Evolutionary conservation across 345 rosid species (phyloP).

Genomic region (Populus pruinosa): DNA sequence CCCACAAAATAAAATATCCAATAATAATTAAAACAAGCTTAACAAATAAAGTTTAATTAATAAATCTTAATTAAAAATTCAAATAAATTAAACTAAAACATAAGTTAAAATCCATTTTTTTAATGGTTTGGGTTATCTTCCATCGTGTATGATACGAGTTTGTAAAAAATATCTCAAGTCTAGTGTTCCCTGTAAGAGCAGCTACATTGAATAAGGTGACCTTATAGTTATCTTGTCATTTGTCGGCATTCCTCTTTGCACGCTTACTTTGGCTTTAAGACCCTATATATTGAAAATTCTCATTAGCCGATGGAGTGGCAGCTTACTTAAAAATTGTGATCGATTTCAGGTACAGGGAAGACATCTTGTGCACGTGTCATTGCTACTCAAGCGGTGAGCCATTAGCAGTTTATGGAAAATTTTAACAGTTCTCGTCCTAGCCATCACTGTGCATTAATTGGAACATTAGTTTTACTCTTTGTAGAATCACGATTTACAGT

Average conservation of each 20-base stretch:
- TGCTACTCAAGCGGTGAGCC: constrained; percentile 81
- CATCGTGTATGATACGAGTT: too few relatives aligned
- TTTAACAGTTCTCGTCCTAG: not conserved
- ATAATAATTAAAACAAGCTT: too few relatives aligned
- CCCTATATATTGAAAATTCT: not conserved
- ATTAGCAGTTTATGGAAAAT: constrained; percentile 6
- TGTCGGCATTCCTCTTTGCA: not conserved
- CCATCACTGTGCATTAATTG: not conserved
- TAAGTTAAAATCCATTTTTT: too few relatives aligned
- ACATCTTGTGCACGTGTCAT: constrained; percentile 93
- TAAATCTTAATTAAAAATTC: too few relatives aligned
- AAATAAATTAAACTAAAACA: too few relatives aligned
- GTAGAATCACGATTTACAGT: not conserved
- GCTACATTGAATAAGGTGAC: not conserved
- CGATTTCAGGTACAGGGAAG: constrained; percentile 83
- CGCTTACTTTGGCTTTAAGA: not conserved
- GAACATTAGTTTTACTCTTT: not conserved
- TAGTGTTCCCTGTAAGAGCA: too few relatives aligned
- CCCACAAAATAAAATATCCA: too few relatives aligned
- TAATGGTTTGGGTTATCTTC: too few relatives aligned
- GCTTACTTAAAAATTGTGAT: constrained; percentile 15
- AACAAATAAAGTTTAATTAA: too few relatives aligned
- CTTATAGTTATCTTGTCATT: not conserved
- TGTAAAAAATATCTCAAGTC: too few relatives aligned
- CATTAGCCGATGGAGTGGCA: constrained; percentile 1